These are phyloP conservation scores for Rhododendron molle DNA, from an alignment of 148 eudicot genomes.

Conservation along the genomic window DNA sequence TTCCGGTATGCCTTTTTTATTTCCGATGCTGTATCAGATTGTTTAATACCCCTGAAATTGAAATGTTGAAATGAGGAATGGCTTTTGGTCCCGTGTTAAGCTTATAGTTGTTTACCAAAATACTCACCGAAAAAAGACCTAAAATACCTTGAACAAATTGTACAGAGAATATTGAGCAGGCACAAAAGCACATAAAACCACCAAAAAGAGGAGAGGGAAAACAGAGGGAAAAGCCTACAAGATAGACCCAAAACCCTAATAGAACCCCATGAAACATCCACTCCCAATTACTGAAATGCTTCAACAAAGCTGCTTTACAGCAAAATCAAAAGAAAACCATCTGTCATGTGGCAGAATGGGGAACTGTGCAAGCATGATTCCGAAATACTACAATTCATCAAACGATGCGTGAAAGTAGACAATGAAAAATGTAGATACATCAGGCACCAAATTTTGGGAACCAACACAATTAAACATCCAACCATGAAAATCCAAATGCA, in stretches of 20 bases:
- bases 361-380: neutral
- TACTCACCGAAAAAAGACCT: neutral
- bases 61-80: neutral
- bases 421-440: neutral
- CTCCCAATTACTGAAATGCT: neutral
- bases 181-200: neutral
- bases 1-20: slow-evolving; percentile 91
- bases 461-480: neutral
- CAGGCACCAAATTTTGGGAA: slow-evolving; percentile 1
- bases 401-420: neutral
- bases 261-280: neutral
- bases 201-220: neutral
- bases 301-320: neutral
- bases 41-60: slow-evolving; percentile 65
- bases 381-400: neutral
- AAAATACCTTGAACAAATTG: neutral
- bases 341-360: neutral
- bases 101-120: neutral
- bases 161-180: neutral
- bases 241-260: neutral
- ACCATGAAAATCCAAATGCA: slow-evolving; percentile 7
- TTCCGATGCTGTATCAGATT: slow-evolving; percentile 64
- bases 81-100: neutral
- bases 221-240: neutral
- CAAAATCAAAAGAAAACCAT: neutral